Base-by-base conservation (phyloP, 169 alveolate species). In the Eimeria maxima region DNA sequence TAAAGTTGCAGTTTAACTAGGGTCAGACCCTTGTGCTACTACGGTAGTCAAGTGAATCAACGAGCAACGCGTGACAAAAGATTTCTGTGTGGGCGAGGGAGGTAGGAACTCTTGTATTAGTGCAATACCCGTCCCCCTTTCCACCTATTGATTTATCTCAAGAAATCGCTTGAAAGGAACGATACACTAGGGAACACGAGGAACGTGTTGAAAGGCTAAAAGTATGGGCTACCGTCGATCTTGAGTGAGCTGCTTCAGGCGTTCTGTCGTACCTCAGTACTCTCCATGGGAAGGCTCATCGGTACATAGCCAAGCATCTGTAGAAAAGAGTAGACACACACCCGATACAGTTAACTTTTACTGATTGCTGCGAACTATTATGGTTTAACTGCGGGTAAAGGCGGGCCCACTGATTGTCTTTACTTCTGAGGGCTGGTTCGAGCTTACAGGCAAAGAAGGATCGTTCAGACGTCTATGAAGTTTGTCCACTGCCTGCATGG, bases 251-350 rank as follows among this genome's bases (percentile, higher is more conserved):
- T 69, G 80, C 50, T 69, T 27, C 50, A 11, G 80, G n/a, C 22
- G 2, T 22, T 69, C 44, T 78, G 71, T 27, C 90, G 3, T 53
- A 81, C 90, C 90, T 81, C 50, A 5, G 71, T 27, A 14, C 53
- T 47, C 50, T 81, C 90, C 22, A 14, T 27, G 24, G 90, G 90
- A 27, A 81, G 90, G 29, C 71, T 81, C 71, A 33, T 81, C 18
- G 90, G 90, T 16, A 81, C 90, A 81, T 81, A 81, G 7, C 90
- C 90, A n/a, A 81, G 90, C 90, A 81, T 81, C 90, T 81, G 90
- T n/a, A 13, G 14, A 55, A n/a, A 24, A 33, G n/a, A 27, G 80
- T 27, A 69, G 27, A 69, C n/a, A 13, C 80, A 69, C 50, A n/a
- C 24, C 45, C 1, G 7, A 1, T 0, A 69, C 22, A 10, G 14